A percentile compares a stretch with the other conserved stretches of the same genome.
These are phyloP conservation scores for Pseudogymnoascus sp. DNA, from an alignment of 2,329 filamentous ascomycete species.

Conservation along the genomic window DNA sequence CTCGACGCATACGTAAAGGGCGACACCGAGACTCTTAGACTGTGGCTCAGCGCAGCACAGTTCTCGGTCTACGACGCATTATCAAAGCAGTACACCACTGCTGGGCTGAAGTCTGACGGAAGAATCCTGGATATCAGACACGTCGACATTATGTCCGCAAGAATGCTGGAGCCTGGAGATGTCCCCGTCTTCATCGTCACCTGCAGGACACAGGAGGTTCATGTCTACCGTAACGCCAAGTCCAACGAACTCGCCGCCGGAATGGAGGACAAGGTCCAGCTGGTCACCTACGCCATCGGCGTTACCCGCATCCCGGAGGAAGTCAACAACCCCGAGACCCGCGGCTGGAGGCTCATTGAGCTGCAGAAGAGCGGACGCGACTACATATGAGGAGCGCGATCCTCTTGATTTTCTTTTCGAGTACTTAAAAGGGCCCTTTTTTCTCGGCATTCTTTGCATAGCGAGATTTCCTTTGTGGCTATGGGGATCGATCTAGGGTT, in stretches of 20 bases:
- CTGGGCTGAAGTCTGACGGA: slow-evolving; percentile 88
- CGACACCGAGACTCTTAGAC: slow-evolving; percentile 78
- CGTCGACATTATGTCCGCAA: slow-evolving; percentile 77
- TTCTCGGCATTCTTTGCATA: slow-evolving; percentile 1
- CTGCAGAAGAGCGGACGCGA: slow-evolving; percentile 97
- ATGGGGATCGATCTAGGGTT: not conserved
- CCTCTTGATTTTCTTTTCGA: not conserved
- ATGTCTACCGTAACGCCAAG: slow-evolving; percentile 92
- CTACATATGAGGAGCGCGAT: slow-evolving; percentile 50
- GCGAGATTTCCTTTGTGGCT: slow-evolving; percentile 6
- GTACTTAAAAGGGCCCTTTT: not conserved
- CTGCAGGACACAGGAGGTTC: slow-evolving; percentile 92
- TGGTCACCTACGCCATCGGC: slow-evolving; percentile 96
- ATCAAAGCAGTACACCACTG: slow-evolving; percentile 89
- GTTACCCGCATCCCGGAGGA: slow-evolving; percentile 91
- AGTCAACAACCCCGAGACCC: slow-evolving; percentile 91
- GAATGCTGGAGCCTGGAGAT: slow-evolving; percentile 76
- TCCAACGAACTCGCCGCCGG: slow-evolving; percentile 81
- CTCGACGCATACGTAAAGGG: slow-evolving; percentile 97
- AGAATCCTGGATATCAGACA: slow-evolving; percentile 91
- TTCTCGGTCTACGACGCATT: slow-evolving; percentile 96
- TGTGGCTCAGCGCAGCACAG: slow-evolving; percentile 94
- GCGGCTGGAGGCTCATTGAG: slow-evolving; percentile 95
- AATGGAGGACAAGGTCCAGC: slow-evolving; percentile 98
- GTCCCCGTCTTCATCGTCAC: slow-evolving; percentile 96